These are phyloP conservation scores for Hirsutella minnesotensis DNA, from an alignment of 2,329 filamentous ascomycete genomes.

Conservation along the genomic window DNA sequence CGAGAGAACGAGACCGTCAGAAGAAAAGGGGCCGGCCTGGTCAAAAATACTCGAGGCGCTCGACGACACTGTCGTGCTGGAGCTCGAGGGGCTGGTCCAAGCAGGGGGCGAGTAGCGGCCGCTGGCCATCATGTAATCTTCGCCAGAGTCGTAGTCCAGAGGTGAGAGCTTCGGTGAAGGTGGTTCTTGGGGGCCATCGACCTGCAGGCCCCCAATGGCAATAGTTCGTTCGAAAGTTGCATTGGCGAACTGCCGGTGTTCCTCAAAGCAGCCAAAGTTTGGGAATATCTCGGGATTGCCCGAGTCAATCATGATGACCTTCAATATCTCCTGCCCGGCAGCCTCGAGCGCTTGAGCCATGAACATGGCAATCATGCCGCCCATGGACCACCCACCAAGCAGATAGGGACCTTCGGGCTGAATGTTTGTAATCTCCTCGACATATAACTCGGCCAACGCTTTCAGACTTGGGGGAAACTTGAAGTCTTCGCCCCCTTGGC, in stretches of 20 bases:
- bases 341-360: constrained; percentile 11
- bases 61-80: background rate
- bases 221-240: constrained; percentile 7
- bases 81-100: constrained; percentile 3
- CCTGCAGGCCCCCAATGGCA: constrained; percentile 1
- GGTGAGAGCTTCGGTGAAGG: constrained; percentile 1
- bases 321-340: constrained; percentile 7
- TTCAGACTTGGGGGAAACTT: constrained; percentile 8
- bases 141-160: constrained; percentile 1
- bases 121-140: constrained; percentile 1
- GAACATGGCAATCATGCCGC: constrained; percentile 13
- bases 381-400: constrained; percentile 14
- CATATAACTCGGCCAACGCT: constrained; percentile 10
- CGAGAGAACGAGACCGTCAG: constrained; percentile 4
- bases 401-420: constrained; percentile 12
- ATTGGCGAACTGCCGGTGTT: constrained; percentile 7
- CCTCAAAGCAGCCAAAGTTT: constrained; percentile 5
- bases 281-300: constrained; percentile 12
- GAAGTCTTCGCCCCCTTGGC: constrained; percentile 7
- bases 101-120: constrained; percentile 1
- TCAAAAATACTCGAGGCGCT: constrained; percentile 9
- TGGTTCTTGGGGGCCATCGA: background rate
- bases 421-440: constrained; percentile 7
- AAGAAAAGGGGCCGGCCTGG: constrained; percentile 2
- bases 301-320: constrained; percentile 15